phyloP scores from a whole-genome alignment of 2,329 filamentous ascomycete species.

The Chrysosporium keratinophilum region DNA sequence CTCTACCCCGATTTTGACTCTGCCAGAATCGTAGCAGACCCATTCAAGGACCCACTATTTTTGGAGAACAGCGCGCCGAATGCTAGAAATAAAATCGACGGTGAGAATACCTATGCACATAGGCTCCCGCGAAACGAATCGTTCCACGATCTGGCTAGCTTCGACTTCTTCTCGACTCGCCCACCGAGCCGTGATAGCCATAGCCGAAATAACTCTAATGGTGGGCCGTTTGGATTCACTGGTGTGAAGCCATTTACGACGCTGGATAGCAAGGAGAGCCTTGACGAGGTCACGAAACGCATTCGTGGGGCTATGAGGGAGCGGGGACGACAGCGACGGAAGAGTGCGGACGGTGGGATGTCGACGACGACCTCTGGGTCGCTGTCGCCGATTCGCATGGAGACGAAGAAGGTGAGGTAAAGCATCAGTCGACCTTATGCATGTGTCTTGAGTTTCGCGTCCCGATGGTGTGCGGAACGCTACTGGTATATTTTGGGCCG shows the following conservation, averaged over 20 bases:
- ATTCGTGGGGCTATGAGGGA: constrained; percentile 78
- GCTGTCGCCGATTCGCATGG: constrained; percentile 28
- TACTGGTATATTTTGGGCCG: not conserved
- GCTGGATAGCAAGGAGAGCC: constrained; percentile 55
- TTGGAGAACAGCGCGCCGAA: constrained; percentile 18
- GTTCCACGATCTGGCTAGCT: constrained; percentile 76
- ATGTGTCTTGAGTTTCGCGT: too few relatives aligned
- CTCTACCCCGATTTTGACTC: constrained; percentile 94
- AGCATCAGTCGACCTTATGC: not conserved
- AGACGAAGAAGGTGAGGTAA: constrained; percentile 24
- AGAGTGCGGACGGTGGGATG: constrained; percentile 34
- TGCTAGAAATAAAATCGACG: constrained; percentile 16
- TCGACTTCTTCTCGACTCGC: constrained; percentile 82
- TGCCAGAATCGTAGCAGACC: constrained; percentile 53
- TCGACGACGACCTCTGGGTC: constrained; percentile 32
- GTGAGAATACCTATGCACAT: constrained; percentile 23
- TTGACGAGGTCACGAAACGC: constrained; percentile 74
- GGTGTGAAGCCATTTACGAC: constrained; percentile 60
- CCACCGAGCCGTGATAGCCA: constrained; percentile 57
- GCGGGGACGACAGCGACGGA: constrained; percentile 51
- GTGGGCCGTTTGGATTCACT: constrained; percentile 50
- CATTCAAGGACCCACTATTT: constrained; percentile 32
- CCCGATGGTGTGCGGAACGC: too few relatives aligned
- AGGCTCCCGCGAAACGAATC: constrained; percentile 78
- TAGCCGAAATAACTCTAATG: constrained; percentile 59